Evolutionary conservation across 169 alveolate species (phyloP).

Genomic region (Blepharisma undulans): DNA sequence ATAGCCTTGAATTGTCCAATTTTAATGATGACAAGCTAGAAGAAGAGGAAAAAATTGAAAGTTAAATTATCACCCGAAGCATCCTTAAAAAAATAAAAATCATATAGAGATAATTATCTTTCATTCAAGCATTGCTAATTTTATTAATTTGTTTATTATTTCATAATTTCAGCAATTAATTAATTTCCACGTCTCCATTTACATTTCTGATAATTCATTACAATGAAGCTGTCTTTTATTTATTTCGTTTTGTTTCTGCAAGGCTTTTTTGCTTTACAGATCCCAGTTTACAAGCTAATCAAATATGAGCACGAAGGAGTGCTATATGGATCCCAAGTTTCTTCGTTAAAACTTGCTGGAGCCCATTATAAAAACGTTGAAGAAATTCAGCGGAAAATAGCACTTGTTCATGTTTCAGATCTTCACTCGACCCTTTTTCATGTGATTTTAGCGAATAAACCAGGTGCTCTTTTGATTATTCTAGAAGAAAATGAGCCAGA

Average conservation of each 20-base stretch:
- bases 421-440: slow-evolving; percentile 45
- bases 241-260: neutral
- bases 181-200: neutral
- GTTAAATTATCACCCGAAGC: neutral
- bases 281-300: slow-evolving; percentile 56
- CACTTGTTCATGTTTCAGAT: slow-evolving; percentile 45
- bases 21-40: neutral
- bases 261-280: neutral
- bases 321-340: slow-evolving; percentile 61
- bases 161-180: neutral
- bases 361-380: slow-evolving; percentile 49
- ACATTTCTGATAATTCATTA: neutral
- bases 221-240: neutral
- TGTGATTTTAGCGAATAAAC: slow-evolving; percentile 38
- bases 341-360: slow-evolving; percentile 57
- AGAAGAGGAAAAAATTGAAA: neutral
- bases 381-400: slow-evolving; percentile 54
- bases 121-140: too few species aligned
- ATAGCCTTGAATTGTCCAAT: neutral
- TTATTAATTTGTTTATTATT: too few species aligned
- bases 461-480: slow-evolving; percentile 59
- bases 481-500: slow-evolving; percentile 32
- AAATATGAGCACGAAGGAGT: slow-evolving; percentile 64
- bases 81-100: too few species aligned
- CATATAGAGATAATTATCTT: too few species aligned